These are phyloP conservation scores for Verbascum thapsus DNA, from an alignment of 257 asterid species.

Conservation along the genomic window DNA sequence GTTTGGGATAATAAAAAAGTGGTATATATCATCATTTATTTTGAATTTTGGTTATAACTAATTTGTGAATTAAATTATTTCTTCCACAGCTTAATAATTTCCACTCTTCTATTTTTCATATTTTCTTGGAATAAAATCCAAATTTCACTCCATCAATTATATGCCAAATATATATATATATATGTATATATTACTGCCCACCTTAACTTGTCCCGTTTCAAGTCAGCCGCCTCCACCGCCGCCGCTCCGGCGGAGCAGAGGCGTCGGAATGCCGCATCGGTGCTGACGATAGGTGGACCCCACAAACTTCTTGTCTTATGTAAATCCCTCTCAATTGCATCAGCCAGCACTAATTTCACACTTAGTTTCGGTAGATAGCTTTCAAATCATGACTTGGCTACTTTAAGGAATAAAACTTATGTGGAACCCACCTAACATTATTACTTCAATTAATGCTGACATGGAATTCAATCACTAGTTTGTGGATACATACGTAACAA, in stretches of 20 bases:
- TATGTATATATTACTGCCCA: not conserved
- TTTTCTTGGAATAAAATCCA: not conserved
- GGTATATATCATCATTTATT: no score
- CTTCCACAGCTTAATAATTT: no score
- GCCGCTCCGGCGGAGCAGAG: constrained; percentile 24
- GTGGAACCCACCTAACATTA: no score
- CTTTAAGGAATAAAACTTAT: no score
- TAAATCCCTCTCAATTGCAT: constrained; percentile 27
- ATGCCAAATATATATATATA: no score
- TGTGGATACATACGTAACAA: not conserved
- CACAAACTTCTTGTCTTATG: constrained; percentile 6
- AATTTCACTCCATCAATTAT: not conserved
- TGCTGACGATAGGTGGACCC: constrained; percentile 22
- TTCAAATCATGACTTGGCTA: no score
- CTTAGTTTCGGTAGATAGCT: no score
- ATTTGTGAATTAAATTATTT: no score
- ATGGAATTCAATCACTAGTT: constrained; percentile 29
- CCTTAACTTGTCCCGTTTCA: not conserved
- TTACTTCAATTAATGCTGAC: no score
- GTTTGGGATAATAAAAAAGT: no score
- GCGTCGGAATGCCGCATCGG: constrained; percentile 31
- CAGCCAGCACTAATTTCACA: constrained; percentile 49
- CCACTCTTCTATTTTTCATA: no score
- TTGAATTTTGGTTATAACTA: no score
- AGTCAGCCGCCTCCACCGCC: not conserved